Evolutionary conservation across 352 stramenopile genomes (phyloP).

Genomic region (Pythium chondricola): DNA sequence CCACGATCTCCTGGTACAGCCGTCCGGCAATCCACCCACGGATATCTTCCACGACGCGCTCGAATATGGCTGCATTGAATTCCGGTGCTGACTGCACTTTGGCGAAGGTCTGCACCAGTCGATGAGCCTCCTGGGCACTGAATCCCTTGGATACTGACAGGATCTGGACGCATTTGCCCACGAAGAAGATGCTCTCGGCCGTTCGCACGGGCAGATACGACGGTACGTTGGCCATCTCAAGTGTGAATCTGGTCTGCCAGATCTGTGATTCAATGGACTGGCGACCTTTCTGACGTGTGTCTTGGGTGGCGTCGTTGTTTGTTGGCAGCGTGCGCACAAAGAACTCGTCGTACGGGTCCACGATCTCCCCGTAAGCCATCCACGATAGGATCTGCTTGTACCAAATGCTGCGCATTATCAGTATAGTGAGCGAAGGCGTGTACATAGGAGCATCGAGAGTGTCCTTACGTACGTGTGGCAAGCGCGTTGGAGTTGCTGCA

Average conservation of each 20-base stretch:
- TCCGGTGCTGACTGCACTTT: slow-evolving; percentile 23
- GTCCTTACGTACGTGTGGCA: slow-evolving; percentile 38
- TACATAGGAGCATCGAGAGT: neutral
- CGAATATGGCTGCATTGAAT: slow-evolving; percentile 46
- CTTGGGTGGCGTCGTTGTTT: neutral
- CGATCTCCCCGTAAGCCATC: slow-evolving; percentile 66
- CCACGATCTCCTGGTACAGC: slow-evolving; percentile 60
- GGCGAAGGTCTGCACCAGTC: slow-evolving; percentile 32
- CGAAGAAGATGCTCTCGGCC: slow-evolving; percentile 60
- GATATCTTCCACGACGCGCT: slow-evolving; percentile 54
- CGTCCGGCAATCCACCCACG: slow-evolving; percentile 40
- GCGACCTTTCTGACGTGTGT: neutral
- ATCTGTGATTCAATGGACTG: slow-evolving; percentile 6
- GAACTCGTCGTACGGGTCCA: slow-evolving; percentile 72
- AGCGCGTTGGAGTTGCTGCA: slow-evolving; percentile 43
- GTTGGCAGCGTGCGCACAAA: slow-evolving; percentile 40
- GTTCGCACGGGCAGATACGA: slow-evolving; percentile 54
- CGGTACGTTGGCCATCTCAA: slow-evolving; percentile 55
- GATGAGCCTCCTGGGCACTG: slow-evolving; percentile 38
- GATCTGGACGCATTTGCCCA: slow-evolving; percentile 60
- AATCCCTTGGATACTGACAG: slow-evolving; percentile 43
- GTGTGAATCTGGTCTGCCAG: slow-evolving; percentile 45
- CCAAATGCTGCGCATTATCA: slow-evolving; percentile 32
- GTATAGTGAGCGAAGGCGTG: neutral
- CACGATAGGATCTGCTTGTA: slow-evolving; percentile 81